phyloP scores from a whole-genome alignment of 2,329 filamentous ascomycete genomes.

The Cordyceps tenuipes region DNA sequence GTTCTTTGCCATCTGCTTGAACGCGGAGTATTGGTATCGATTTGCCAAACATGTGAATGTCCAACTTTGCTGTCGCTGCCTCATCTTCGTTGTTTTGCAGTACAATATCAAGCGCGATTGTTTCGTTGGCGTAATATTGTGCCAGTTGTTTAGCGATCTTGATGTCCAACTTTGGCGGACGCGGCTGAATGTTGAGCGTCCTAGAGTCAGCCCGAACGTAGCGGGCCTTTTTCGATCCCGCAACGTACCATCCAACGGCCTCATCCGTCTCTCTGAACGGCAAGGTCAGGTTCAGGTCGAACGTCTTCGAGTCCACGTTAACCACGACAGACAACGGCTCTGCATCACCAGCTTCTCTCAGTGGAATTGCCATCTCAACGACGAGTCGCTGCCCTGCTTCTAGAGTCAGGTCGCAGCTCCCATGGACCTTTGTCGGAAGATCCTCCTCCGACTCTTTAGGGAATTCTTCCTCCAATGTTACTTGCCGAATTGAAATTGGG shows the following conservation, averaged over 20 bases:
- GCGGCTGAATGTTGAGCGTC: constrained; percentile 66
- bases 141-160: constrained; percentile 51
- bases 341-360: constrained; percentile 76
- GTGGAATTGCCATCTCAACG: constrained; percentile 61
- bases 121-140: constrained; percentile 82
- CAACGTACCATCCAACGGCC: constrained; percentile 42
- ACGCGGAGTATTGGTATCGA: constrained; percentile 39
- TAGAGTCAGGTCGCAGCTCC: constrained; percentile 56
- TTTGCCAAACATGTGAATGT: constrained; percentile 58
- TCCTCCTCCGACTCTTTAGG: constrained; percentile 20
- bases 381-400: constrained; percentile 59
- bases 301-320: constrained; percentile 53
- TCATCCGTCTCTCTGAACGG: constrained; percentile 36
- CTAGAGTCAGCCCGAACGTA: constrained; percentile 42
- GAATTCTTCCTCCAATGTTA: constrained; percentile 26
- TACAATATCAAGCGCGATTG: constrained; percentile 58
- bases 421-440: constrained; percentile 36
- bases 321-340: constrained; percentile 57
- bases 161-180: constrained; percentile 86
- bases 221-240: constrained; percentile 34
- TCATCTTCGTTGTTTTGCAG: constrained; percentile 79
- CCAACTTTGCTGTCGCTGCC: constrained; percentile 61
- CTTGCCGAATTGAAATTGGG: constrained; percentile 18
- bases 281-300: constrained; percentile 60
- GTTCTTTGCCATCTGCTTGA: constrained; percentile 26